phyloP scores from a whole-genome alignment of 768 basidiomycete genomes.

The Gloeostereum incarnatum region DNA sequence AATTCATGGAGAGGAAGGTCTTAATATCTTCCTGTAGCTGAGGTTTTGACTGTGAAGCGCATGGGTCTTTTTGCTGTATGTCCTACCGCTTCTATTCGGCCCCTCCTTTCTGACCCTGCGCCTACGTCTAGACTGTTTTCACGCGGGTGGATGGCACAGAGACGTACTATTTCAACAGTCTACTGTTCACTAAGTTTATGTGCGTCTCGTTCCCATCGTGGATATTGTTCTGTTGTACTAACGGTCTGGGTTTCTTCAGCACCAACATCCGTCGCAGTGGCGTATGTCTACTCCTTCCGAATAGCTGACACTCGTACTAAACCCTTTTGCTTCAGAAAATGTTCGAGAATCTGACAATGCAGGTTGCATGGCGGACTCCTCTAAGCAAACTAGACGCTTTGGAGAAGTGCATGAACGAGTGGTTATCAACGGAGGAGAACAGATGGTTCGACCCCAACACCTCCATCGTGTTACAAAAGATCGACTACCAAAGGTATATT shows the following conservation, averaged over 20 bases:
- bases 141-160: constrained; percentile 66
- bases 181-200: constrained; percentile 70
- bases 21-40: constrained; percentile 26
- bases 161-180: constrained; percentile 77
- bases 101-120: neutral
- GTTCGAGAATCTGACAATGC: constrained; percentile 56
- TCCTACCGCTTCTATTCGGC: neutral
- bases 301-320: constrained; percentile 8
- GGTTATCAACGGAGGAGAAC: constrained; percentile 74
- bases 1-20: neutral
- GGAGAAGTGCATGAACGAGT: constrained; percentile 58
- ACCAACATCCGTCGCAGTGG: constrained; percentile 69
- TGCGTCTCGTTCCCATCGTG: constrained; percentile 23
- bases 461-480: constrained; percentile 50
- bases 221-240: constrained; percentile 2
- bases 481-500: constrained; percentile 56
- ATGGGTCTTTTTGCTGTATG: constrained; percentile 70
- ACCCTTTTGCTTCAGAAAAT: constrained; percentile 40
- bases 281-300: constrained; percentile 21
- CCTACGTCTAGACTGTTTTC: constrained; percentile 56
- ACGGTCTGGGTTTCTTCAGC: constrained; percentile 20
- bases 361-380: constrained; percentile 70
- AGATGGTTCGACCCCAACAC: constrained; percentile 71
- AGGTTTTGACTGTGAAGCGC: constrained; percentile 69
- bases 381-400: constrained; percentile 62